A percentile compares a stretch with the other conserved stretches of the same genome.
Conservation (phyloP, 2,329 filamentous ascomycete species). For the Ramularia collo-cygni region DNA sequence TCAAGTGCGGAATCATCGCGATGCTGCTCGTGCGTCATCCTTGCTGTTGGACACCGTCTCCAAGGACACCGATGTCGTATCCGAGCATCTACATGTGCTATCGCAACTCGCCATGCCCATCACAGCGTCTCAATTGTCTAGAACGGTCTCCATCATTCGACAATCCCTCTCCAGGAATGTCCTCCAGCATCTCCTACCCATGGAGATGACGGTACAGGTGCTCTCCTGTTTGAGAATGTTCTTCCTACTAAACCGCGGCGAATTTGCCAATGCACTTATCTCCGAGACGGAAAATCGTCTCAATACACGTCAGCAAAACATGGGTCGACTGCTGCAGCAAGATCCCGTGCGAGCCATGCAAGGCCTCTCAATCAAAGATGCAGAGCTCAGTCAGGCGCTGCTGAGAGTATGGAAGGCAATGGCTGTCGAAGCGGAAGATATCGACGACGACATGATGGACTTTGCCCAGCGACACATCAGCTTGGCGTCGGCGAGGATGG, state of each 20-base stretch:
- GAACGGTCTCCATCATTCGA: conserved; percentile 68
- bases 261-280: conserved; percentile 83
- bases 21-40: conserved; percentile 9
- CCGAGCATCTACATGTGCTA: conserved; percentile 62
- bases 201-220: conserved; percentile 68
- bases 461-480: conserved; percentile 70
- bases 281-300: conserved; percentile 77
- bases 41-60: conserved; percentile 6
- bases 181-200: conserved; percentile 72
- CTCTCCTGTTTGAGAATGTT: conserved; percentile 76
- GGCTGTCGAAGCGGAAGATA: conserved; percentile 70
- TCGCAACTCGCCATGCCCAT: conserved; percentile 66
- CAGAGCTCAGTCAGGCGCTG: conserved; percentile 72
- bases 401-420: conserved; percentile 72
- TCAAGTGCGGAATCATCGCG: conserved; percentile 54
- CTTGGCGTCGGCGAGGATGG: conserved; percentile 53
- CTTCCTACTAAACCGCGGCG: conserved; percentile 78
- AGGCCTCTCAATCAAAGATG: conserved; percentile 71
- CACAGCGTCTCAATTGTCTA: conserved; percentile 61
- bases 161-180: conserved; percentile 76
- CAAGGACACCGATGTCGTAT: conserved; percentile 54
- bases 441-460: conserved; percentile 67
- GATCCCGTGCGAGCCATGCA: conserved; percentile 48
- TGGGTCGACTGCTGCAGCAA: conserved; percentile 44
- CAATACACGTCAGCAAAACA: conserved; percentile 62